A percentile compares a stretch with the other conserved stretches of the same genome.
Evolutionary conservation across 495 filamentous ascomycete species (phyloP).

Genomic region (Annulohypoxylon moriforme): DNA sequence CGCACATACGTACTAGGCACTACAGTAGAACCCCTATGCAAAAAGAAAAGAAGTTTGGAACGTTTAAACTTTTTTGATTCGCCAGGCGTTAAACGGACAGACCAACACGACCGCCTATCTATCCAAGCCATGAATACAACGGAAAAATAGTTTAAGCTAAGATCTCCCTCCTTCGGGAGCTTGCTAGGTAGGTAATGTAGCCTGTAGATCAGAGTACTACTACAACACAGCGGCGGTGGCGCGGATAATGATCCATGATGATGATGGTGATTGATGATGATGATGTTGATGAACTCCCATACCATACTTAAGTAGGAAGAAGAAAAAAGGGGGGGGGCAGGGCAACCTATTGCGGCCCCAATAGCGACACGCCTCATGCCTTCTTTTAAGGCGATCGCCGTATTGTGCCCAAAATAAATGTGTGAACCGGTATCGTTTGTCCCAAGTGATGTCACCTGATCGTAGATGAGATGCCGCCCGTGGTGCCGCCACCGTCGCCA

Average conservation of each 20-base stretch:
- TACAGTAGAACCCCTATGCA: neutral
- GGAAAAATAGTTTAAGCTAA: slow-evolving; percentile 4
- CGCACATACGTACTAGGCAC: too few species aligned
- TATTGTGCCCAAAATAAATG: neutral
- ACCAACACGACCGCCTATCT: slow-evolving; percentile 34
- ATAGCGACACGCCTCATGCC: slow-evolving; percentile 1
- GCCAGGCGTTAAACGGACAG: slow-evolving; percentile 12
- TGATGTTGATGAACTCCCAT: slow-evolving; percentile 4
- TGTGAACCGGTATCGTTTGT: slow-evolving; percentile 6
- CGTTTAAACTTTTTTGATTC: slow-evolving; percentile 38
- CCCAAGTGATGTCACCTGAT: slow-evolving; percentile 13
- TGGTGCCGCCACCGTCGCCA: slow-evolving; percentile 7
- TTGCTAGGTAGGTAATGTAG: neutral
- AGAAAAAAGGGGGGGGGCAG: neutral
- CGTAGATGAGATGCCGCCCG: slow-evolving; percentile 2
- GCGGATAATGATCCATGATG: neutral
- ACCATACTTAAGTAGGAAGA: neutral
- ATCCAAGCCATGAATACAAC: slow-evolving; percentile 36
- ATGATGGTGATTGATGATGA: neutral
- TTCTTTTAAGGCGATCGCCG: slow-evolving; percentile 10
- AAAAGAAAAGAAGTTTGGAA: slow-evolving; percentile 16
- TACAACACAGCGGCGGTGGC: slow-evolving; percentile 4
- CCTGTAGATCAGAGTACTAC: neutral
- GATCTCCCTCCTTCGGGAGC: slow-evolving; percentile 12
- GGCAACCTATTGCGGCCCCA: neutral